Conservation (phyloP, 176 grass and related monocot genomes). For the Ensete ventricosum region DNA sequence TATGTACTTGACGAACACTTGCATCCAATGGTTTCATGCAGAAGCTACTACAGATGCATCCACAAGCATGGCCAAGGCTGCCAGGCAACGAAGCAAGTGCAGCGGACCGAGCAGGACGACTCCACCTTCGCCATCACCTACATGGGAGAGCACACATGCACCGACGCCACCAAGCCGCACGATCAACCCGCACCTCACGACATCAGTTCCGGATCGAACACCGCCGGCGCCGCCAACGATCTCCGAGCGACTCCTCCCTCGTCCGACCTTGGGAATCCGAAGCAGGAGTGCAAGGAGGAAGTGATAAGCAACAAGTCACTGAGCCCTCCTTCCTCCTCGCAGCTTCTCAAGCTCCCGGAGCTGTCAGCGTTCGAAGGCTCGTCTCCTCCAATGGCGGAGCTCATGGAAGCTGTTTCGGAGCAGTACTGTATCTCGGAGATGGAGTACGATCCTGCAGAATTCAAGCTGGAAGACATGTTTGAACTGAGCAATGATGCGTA, state of each 20-base stretch:
- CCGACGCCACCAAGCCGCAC: neutral
- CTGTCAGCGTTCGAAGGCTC: no score
- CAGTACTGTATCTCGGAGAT: no score
- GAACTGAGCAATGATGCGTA: no score
- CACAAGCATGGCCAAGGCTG: constrained; percentile 51
- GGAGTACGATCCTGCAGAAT: no score
- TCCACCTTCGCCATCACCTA: constrained; percentile 46
- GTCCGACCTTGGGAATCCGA: neutral
- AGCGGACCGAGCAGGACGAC: constrained; percentile 30
- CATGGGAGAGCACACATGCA: constrained; percentile 65
- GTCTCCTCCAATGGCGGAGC: no score
- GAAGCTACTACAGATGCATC: constrained; percentile 85
- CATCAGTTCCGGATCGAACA: constrained; percentile 34
- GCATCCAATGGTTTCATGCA: constrained; percentile 10
- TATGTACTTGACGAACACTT: no score
- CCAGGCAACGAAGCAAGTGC: constrained; percentile 43
- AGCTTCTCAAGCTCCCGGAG: constrained; percentile 24
- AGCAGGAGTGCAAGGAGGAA: constrained; percentile 38
- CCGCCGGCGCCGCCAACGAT: neutral
- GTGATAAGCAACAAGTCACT: constrained; percentile 39
- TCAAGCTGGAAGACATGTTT: no score
- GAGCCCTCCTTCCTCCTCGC: constrained; percentile 21
- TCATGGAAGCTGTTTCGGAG: no score
- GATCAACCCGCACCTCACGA: neutral
- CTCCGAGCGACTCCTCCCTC: neutral